phyloP scores from a whole-genome alignment of 108 stramenopile genomes.

The Skeletonema menzelii region DNA sequence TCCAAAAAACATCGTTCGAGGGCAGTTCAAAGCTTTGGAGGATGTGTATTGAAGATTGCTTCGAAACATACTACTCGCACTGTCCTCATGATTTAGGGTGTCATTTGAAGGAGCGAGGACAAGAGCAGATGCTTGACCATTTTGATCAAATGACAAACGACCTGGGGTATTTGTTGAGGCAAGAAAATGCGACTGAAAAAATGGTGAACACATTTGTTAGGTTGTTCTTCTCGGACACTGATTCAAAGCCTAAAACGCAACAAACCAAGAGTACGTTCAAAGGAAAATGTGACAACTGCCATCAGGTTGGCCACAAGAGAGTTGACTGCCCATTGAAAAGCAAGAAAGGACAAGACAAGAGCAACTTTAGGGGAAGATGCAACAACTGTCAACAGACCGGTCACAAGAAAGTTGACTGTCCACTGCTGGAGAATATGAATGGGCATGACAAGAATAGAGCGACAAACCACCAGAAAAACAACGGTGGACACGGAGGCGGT shows the following conservation, averaged over 20 bases:
- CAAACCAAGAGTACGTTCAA: neutral
- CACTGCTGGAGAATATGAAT: neutral
- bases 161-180: constrained; percentile 2
- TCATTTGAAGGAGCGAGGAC: constrained; percentile 55
- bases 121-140: constrained; percentile 33
- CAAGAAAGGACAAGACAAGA: neutral
- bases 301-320: constrained; percentile 3
- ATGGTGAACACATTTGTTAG: neutral
- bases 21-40: constrained; percentile 48
- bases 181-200: neutral
- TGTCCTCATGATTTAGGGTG: constrained; percentile 78
- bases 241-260: neutral
- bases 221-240: neutral
- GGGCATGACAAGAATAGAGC: neutral
- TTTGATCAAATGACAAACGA: constrained; percentile 9
- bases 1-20: constrained; percentile 58
- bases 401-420: neutral
- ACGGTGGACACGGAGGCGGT: neutral
- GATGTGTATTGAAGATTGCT: constrained; percentile 81
- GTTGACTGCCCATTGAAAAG: neutral
- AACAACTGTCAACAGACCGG: neutral
- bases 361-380: neutral
- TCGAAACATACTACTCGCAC: constrained; percentile 80
- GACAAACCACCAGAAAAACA: neutral
- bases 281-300: neutral